Conservation (phyloP, 192 early-diverging fungal species). For the Geranomyces michiganensis region DNA sequence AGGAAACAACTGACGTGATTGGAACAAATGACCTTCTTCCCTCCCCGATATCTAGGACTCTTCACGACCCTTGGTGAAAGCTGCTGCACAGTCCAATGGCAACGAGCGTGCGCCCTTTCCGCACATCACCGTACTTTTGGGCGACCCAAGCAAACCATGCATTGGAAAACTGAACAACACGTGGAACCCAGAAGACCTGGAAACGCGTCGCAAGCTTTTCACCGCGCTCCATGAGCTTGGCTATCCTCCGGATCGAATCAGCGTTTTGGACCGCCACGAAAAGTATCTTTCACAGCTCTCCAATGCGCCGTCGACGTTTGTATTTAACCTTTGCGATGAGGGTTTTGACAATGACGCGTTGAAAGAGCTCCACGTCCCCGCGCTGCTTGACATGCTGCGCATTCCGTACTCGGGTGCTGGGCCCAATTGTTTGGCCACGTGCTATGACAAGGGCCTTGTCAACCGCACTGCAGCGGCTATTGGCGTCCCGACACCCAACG, state of each 20-base stretch:
- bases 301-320: slow-evolving; percentile 37
- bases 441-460: slow-evolving; percentile 64
- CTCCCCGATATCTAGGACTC: no score
- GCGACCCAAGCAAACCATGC: slow-evolving; percentile 53
- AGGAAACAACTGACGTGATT: no score
- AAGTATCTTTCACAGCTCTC: slow-evolving; percentile 22
- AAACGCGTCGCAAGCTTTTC: slow-evolving; percentile 49
- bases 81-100: not conserved
- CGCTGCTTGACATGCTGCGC: slow-evolving; percentile 51
- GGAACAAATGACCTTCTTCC: no score
- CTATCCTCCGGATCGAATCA: slow-evolving; percentile 34
- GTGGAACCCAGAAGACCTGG: slow-evolving; percentile 60
- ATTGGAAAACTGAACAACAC: slow-evolving; percentile 61
- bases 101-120: slow-evolving; percentile 15
- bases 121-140: slow-evolving; percentile 47
- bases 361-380: slow-evolving; percentile 60
- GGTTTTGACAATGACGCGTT: slow-evolving; percentile 59
- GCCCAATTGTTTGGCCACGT: slow-evolving; percentile 55
- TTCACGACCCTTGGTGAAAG: no score
- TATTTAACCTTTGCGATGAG: slow-evolving; percentile 63
- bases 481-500: slow-evolving; percentile 55
- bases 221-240: slow-evolving; percentile 41
- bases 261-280: slow-evolving; percentile 44
- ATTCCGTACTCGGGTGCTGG: slow-evolving; percentile 60
- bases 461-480: slow-evolving; percentile 55